These are phyloP conservation scores for Globisporangium takayamanum DNA, from an alignment of 352 stramenopile genomes.

Conservation along the genomic window DNA sequence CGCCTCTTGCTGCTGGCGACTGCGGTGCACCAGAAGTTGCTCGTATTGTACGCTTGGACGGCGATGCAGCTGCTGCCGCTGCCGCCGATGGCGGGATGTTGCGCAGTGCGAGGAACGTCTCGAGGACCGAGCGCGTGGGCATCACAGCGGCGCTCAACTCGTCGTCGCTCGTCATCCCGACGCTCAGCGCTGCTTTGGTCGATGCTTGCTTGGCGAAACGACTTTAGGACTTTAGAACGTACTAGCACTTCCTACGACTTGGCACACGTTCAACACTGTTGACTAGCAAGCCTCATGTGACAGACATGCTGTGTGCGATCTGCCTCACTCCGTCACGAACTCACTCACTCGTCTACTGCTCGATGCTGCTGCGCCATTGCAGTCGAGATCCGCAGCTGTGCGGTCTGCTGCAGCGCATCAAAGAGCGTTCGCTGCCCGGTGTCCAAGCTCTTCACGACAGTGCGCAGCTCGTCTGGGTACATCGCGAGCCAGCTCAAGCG, in stretches of 20 bases:
- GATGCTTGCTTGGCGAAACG: neutral
- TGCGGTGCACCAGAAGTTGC: neutral
- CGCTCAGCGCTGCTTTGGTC: neutral
- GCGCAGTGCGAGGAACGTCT: slow-evolving; percentile 7
- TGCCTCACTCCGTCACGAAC: no score
- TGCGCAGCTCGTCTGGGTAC: slow-evolving; percentile 36
- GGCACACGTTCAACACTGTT: neutral
- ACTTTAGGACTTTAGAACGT: neutral
- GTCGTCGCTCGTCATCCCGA: neutral
- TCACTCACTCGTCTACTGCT: neutral
- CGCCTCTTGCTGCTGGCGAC: neutral
- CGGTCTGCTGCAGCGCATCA: slow-evolving; percentile 41
- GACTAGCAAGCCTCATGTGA: neutral
- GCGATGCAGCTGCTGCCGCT: neutral
- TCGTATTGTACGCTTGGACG: slow-evolving; percentile 2
- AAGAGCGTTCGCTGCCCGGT: slow-evolving; percentile 34
- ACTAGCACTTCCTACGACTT: neutral
- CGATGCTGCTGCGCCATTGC: slow-evolving; percentile 14
- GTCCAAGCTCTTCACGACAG: slow-evolving; percentile 23
- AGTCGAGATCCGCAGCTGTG: slow-evolving; percentile 44
- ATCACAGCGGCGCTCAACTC: neutral
- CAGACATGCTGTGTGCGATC: no score
- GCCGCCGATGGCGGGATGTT: slow-evolving; percentile 1
- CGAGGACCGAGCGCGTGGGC: neutral
- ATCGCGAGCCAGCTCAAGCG: slow-evolving; percentile 41